Percentiles rank a stretch among this genome's conserved stretches.
Conservation (phyloP, 441 rosid species). For the Bocquillonia castaneifolia region DNA sequence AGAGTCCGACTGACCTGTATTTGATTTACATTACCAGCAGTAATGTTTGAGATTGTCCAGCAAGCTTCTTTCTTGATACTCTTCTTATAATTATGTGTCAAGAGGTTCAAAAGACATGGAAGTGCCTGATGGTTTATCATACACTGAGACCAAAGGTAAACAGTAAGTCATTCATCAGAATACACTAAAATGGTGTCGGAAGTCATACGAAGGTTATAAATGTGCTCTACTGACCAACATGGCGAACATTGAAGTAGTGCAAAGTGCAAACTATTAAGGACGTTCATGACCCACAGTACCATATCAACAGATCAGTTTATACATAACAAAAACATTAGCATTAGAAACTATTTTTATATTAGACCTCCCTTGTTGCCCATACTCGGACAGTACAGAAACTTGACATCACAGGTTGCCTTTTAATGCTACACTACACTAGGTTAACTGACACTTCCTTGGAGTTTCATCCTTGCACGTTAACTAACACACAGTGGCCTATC, state of each 20-base stretch:
- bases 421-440: not conserved
- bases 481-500: too few relatives aligned
- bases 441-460: too few relatives aligned
- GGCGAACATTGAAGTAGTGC: not conserved
- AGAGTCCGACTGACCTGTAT: conserved; percentile 51
- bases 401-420: not conserved
- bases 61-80: conserved; percentile 88
- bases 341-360: not conserved
- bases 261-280: not conserved
- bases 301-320: not conserved
- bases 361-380: not conserved
- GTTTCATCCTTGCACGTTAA: too few relatives aligned
- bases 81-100: conserved; percentile 56
- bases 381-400: not conserved
- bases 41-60: conserved; percentile 88
- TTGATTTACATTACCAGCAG: conserved; percentile 82
- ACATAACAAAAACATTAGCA: not conserved
- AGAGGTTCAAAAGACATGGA: conserved; percentile 55
- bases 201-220: not conserved
- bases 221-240: not conserved
- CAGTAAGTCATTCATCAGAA: not conserved
- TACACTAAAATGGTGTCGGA: not conserved
- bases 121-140: conserved; percentile 57
- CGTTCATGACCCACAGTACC: not conserved
- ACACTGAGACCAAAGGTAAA: conserved; percentile 24